Evolutionary conservation across 805 yeast genomes (phyloP), one percentile per base, ranked within the genome.

Genomic region (Candida nemodendra): DNA sequence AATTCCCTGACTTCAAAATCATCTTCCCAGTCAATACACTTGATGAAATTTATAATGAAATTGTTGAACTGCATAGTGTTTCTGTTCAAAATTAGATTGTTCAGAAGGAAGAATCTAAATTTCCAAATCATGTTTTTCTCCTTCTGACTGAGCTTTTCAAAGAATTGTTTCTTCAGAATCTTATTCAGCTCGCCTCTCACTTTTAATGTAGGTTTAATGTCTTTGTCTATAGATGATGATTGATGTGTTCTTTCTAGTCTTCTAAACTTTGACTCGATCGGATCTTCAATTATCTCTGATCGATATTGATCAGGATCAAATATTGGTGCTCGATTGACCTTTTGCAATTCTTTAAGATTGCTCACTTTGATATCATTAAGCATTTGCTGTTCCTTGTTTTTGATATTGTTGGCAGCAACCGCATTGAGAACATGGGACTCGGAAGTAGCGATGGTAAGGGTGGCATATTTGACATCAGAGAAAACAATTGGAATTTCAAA

Each of bases 51-150:
- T 15, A 64, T 60, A 13, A 61, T 48, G 27, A 62, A 61, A 32
- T 64, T 64, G 29, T 62, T 66, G 34, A 63, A 60, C 19, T 64
- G 64, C 4, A 59, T 44, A 13, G 52, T 54, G 39, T 60, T 64
- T 14, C 57, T 57, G 38, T 59, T 59, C 18, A 58, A 34, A 6
- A 64, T 53, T 22, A 62, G 47, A 50, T 79, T 79, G 36, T 80
- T 74, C n/a, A 84, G 67, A 14, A 85, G 63, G 59, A 81, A 90
- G 62, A 85, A 93, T 37, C 98, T 66, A 61, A 84, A 91, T 59
- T 84, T 86, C 97, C 98, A 91, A 8, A 91, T 72, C 53, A 88
- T 62, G 47, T 88, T 87, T 65, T 84, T 87, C 49, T 91, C 96
- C 54, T 82, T 80, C 35, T 84, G 90, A 5, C 82, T 74, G 32